Base-by-base conservation (phyloP, 768 basidiomycete genomes). In the Termitomyces sp. region DNA sequence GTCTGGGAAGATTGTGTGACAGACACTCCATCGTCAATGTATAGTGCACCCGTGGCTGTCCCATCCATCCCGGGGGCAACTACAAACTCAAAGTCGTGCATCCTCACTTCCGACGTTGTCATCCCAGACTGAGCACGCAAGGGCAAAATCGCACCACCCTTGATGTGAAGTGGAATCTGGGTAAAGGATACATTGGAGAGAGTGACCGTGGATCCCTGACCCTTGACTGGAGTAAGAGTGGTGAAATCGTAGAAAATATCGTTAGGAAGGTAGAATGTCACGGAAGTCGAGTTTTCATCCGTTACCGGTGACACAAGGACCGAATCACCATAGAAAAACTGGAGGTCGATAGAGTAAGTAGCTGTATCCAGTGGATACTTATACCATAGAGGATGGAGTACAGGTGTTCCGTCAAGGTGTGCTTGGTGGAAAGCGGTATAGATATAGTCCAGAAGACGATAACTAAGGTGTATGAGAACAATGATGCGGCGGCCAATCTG, bases 231-330 rank as follows among this genome's bases (percentile, higher is more conserved):
- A 9, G 73, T 67, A 28, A 81, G 71, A 5, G 80, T 81, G 28
- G 59, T 56, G 66, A 85, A 86, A 64, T 88, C 81, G 70, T 88
- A 88, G 73, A 85, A 88, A 44, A 70, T 77, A 61, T 86, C 85
- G 8, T 76, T 67, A 1, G 86, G 86, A 46, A 87, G 77, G 70
- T 88, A 88, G 58, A 81, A 74, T 8, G 71, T 70, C 44, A 86
- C 84, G 23, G 79, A 76, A 8, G 82, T 85, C 27, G 80, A 67
- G 63, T 81, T 75, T 58, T 84, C 81, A 27, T 79, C 77, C 0
- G 83, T 84, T 25, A 88, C 85, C 12, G 86, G 86, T 0, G 85
- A 85, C 7, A 88, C 84, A 46, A 88, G 81, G 65, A 89, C 72
- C 10, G 82, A 81, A 61, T 80, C 74, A 11, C 86, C 87, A 62